Evolutionary conservation across 306 rosid genomes (phyloP).

Genomic region (Vigna angularis): DNA sequence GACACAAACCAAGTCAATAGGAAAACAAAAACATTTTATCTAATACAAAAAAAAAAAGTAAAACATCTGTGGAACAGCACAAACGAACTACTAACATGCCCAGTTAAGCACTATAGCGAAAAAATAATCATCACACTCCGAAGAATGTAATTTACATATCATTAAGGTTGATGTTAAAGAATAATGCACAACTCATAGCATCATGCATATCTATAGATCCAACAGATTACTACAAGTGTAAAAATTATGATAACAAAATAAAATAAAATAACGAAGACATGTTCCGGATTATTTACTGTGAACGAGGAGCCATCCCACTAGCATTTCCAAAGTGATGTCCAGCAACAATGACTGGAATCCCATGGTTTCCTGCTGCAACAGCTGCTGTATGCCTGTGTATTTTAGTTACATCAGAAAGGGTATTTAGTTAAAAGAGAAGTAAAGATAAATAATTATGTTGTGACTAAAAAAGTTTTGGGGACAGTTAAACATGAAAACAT

Average conservation of each 20-base stretch:
- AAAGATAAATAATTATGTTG: constrained; percentile 25
- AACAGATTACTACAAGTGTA: constrained; percentile 15
- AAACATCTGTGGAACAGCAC: not conserved
- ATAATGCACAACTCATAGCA: constrained; percentile 1
- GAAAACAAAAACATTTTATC: not conserved
- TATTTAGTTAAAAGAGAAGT: constrained; percentile 27
- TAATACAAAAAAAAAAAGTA: not conserved
- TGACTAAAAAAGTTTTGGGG: constrained; percentile 5
- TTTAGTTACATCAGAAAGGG: constrained; percentile 47
- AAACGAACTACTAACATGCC: not conserved
- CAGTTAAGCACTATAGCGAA: not conserved
- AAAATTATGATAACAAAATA: constrained; percentile 32
- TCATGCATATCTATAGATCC: constrained; percentile 22
- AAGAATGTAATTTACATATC: not conserved
- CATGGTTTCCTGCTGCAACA: constrained; percentile 98
- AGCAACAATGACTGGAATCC: constrained; percentile 92
- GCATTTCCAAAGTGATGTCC: constrained; percentile 97
- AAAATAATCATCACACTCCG: not conserved
- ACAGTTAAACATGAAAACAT: not conserved
- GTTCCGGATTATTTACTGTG: constrained; percentile 80
- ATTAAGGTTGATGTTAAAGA: not conserved
- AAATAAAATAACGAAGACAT: constrained; percentile 13
- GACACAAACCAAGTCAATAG: constrained; percentile 2
- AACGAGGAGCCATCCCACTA: constrained; percentile 99
- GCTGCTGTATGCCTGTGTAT: constrained; percentile 92